These are phyloP conservation scores for Xylariaceae sp. DNA, from an alignment of 2,329 filamentous ascomycete species.

Conservation along the genomic window DNA sequence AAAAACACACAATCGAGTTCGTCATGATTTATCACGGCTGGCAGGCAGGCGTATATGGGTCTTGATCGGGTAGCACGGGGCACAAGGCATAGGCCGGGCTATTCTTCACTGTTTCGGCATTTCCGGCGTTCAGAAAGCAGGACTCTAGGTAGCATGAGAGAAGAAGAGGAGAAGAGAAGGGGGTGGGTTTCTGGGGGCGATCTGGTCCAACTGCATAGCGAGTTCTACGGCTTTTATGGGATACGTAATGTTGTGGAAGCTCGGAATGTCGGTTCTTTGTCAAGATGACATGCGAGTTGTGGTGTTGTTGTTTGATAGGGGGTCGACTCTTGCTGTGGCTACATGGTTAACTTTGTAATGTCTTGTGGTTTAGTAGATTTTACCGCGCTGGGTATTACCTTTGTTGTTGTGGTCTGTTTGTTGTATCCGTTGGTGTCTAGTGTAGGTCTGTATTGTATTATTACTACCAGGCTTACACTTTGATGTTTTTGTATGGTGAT, in stretches of 20 bases:
- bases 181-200: conserved; percentile 1
- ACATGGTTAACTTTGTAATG: neutral
- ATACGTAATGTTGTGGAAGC: conserved; percentile 7
- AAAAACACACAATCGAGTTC: neutral
- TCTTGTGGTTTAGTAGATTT: neutral
- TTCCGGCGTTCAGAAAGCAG: conserved; percentile 17
- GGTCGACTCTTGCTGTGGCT: neutral
- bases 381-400: neutral
- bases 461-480: neutral
- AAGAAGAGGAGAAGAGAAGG: neutral
- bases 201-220: conserved; percentile 20
- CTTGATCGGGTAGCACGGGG: neutral
- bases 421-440: neutral
- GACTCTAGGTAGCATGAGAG: neutral
- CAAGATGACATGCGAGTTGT: neutral
- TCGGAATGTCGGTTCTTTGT: neutral
- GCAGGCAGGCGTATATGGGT: conserved; percentile 6
- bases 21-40: neutral
- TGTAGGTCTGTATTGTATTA: neutral
- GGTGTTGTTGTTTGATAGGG: neutral
- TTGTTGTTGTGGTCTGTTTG: neutral
- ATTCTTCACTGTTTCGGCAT: conserved; percentile 12
- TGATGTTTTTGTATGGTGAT: neutral
- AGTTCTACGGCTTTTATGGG: conserved; percentile 2
- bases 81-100: too few relatives aligned